Evolutionary conservation across 148 eudicot genomes (phyloP).

Genomic region (Spergularia bocconei): DNA sequence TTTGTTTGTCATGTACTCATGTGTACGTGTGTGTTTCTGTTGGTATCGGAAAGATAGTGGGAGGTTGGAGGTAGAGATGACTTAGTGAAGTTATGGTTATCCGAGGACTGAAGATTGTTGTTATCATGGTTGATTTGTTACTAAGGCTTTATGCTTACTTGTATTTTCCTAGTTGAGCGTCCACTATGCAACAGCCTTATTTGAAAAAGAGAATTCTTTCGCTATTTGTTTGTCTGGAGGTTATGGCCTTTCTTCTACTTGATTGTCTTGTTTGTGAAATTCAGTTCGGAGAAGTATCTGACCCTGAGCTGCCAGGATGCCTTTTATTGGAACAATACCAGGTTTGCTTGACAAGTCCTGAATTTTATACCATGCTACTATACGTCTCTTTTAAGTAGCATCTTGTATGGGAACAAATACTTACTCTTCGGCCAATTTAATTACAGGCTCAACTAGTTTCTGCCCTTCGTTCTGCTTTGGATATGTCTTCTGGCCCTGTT

Average conservation of each 20-base stretch:
- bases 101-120: background rate
- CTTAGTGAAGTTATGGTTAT: background rate
- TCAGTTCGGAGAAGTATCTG: conserved; percentile 78
- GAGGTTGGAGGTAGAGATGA: background rate
- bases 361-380: background rate
- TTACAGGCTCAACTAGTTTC: conserved; percentile 90
- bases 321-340: conserved; percentile 91
- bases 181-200: background rate
- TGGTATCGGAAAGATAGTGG: background rate
- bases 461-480: conserved; percentile 94
- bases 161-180: background rate
- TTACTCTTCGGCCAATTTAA: background rate
- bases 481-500: conserved; percentile 75
- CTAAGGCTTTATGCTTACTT: background rate
- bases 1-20: no score
- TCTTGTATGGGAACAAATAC: background rate
- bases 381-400: background rate
- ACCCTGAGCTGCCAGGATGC: conserved; percentile 92
- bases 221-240: background rate
- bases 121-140: conserved; percentile 1
- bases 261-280: conserved; percentile 20
- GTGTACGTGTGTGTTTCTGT: background rate
- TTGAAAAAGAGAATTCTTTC: background rate
- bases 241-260: conserved; percentile 4
- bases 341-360: conserved; percentile 40